Evolutionary conservation across 2,329 filamentous ascomycete species (phyloP).

Genomic region (Alternaria gaisen): DNA sequence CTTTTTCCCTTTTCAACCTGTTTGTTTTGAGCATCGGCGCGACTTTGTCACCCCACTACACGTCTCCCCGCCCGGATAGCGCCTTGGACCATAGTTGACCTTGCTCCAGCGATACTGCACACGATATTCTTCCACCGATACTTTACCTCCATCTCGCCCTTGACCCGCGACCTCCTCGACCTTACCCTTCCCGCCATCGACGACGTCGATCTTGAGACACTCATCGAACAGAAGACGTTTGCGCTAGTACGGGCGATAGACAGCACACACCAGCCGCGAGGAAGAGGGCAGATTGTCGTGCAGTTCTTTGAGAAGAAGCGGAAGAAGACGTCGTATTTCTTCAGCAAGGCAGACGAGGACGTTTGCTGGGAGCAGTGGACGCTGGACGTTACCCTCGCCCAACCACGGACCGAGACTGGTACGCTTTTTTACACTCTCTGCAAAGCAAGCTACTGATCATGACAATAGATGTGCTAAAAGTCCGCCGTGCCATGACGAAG

Average conservation of each 20-base stretch:
- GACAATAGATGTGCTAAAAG: constrained; percentile 81
- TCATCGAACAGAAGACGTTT: constrained; percentile 88
- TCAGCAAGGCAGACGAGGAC: constrained; percentile 84
- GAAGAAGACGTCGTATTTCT: constrained; percentile 73
- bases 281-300: constrained; percentile 80
- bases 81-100: constrained; percentile 20
- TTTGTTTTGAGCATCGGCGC: constrained; percentile 7
- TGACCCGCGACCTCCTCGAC: constrained; percentile 88
- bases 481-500: constrained; percentile 88
- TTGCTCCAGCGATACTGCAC: constrained; percentile 78
- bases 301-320: constrained; percentile 96
- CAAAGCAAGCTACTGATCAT: constrained; percentile 10
- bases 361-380: constrained; percentile 98
- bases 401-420: constrained; percentile 89
- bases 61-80: constrained; percentile 15
- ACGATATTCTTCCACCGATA: constrained; percentile 99
- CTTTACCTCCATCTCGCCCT: constrained; percentile 85
- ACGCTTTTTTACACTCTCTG: constrained; percentile 42
- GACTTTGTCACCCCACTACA: constrained; percentile 14
- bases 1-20: constrained; percentile 7
- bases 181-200: constrained; percentile 88
- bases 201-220: constrained; percentile 88
- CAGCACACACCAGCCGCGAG: constrained; percentile 63
- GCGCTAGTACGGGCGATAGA: constrained; percentile 81
- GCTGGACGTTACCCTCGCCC: constrained; percentile 89